Percentiles rank a stretch among this genome's conserved stretches.
These are phyloP conservation scores for Suhomyces atakaporum DNA, from an alignment of 1,139 yeast species.

Conservation along the genomic window DNA sequence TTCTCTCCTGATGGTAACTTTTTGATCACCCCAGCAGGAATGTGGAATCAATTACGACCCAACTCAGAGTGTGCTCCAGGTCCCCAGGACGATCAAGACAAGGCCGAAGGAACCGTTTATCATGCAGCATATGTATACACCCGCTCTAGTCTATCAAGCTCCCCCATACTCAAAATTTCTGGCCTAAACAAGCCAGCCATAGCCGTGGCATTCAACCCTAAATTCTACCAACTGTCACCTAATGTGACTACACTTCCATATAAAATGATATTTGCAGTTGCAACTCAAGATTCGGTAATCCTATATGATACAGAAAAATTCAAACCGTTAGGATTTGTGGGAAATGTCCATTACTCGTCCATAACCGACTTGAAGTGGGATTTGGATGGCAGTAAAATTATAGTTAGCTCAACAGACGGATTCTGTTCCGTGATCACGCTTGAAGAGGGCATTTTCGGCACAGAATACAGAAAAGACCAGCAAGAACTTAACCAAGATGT, in stretches of 20 bases:
- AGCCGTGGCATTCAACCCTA: slow-evolving; percentile 76
- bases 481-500: too few relatives aligned
- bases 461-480: slow-evolving; percentile 13
- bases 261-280: slow-evolving; percentile 86
- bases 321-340: slow-evolving; percentile 70
- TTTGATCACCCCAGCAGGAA: slow-evolving; percentile 80
- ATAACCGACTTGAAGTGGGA: slow-evolving; percentile 90
- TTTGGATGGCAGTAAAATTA: slow-evolving; percentile 66
- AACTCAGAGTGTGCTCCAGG: too few relatives aligned
- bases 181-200: slow-evolving; percentile 84
- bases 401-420: slow-evolving; percentile 92
- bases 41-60: slow-evolving; percentile 3
- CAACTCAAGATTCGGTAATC: slow-evolving; percentile 84
- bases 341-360: slow-evolving; percentile 84
- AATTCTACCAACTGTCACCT: slow-evolving; percentile 45
- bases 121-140: slow-evolving; percentile 80
- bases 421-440: slow-evolving; percentile 74
- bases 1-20: slow-evolving; percentile 91
- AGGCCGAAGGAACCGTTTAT: slow-evolving; percentile 1
- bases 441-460: slow-evolving; percentile 56
- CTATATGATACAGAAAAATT: slow-evolving; percentile 76
- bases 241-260: slow-evolving; percentile 58
- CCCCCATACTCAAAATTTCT: slow-evolving; percentile 77
- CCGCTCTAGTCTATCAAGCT: slow-evolving; percentile 63
- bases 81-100: too few relatives aligned